These are phyloP conservation scores for Calvatia gigantea DNA, from an alignment of 768 basidiomycete genomes.

Conservation along the genomic window DNA sequence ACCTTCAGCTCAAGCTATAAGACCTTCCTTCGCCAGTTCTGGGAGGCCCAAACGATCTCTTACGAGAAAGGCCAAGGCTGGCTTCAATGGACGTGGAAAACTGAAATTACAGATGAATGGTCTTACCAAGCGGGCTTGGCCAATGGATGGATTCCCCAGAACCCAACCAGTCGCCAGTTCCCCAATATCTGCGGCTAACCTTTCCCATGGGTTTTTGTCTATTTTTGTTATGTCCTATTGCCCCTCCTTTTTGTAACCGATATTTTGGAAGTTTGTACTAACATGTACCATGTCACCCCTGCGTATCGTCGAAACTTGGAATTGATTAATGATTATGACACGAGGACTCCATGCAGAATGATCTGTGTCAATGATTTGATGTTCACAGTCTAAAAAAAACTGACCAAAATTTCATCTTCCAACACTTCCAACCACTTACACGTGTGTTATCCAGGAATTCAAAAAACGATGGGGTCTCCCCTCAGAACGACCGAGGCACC, in stretches of 20 bases:
- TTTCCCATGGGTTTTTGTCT: not conserved
- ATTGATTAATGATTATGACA: too few species aligned
- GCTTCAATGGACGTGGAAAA: constrained; percentile 85
- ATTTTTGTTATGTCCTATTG: not conserved
- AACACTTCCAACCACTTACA: too few species aligned
- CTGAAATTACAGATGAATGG: constrained; percentile 86
- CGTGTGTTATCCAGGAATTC: too few species aligned
- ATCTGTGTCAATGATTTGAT: too few species aligned
- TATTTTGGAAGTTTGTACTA: not conserved
- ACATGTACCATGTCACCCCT: not conserved
- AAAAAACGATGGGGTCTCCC: too few species aligned
- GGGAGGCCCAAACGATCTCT: constrained; percentile 80
- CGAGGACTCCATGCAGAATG: not conserved
- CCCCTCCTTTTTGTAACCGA: not conserved
- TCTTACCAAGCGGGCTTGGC: constrained; percentile 77
- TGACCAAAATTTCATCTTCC: not conserved
- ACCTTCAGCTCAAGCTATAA: constrained; percentile 77
- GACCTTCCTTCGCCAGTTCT: constrained; percentile 74
- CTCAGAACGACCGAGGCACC: too few species aligned
- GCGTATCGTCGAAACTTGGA: not conserved
- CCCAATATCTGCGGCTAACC: constrained; percentile 60
- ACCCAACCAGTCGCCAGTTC: constrained; percentile 45
- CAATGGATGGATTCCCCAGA: constrained; percentile 81
- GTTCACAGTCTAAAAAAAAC: not conserved
- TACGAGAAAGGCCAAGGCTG: constrained; percentile 72